Evolutionary conservation across 2,329 filamentous ascomycete species (phyloP).

Genomic region (Fusarium sp.): DNA sequence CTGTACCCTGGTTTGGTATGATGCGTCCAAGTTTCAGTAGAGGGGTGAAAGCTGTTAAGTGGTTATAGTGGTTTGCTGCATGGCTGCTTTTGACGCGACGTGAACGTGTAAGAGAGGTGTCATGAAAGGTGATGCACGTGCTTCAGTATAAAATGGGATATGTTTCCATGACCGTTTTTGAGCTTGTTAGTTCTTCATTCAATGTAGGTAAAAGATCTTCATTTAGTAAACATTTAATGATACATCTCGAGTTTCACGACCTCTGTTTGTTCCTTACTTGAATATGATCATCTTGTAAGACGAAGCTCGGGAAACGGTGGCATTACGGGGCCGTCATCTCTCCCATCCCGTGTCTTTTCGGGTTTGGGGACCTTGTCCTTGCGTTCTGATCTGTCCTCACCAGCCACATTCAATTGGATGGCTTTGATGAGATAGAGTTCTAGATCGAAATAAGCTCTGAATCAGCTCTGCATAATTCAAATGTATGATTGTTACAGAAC

Average conservation of each 20-base stretch:
- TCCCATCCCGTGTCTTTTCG: slow-evolving; percentile 3
- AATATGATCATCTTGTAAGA: slow-evolving; percentile 14
- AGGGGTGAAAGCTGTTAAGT: background rate
- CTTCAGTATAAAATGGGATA: background rate
- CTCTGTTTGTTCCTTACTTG: background rate
- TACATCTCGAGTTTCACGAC: background rate
- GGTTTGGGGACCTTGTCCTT: slow-evolving; percentile 10
- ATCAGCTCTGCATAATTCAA: background rate
- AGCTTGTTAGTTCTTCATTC: background rate
- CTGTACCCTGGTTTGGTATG: slow-evolving; percentile 19
- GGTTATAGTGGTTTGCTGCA: slow-evolving; percentile 1
- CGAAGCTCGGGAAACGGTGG: slow-evolving; percentile 19
- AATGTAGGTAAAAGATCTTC: background rate
- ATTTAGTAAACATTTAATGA: background rate
- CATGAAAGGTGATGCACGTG: slow-evolving; percentile 11
- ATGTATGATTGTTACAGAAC: background rate
- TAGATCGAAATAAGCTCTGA: background rate
- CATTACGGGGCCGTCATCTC: slow-evolving; percentile 10
- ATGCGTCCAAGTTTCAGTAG: slow-evolving; percentile 18
- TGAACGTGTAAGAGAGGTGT: slow-evolving; percentile 21
- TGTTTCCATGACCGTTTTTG: background rate
- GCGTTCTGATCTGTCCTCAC: background rate
- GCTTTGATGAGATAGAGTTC: background rate
- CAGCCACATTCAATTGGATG: slow-evolving; percentile 7
- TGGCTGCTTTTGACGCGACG: slow-evolving; percentile 15